These are phyloP conservation scores for Aspergillus hiratsukae DNA, from an alignment of 2,329 filamentous ascomycete species.

Conservation along the genomic window DNA sequence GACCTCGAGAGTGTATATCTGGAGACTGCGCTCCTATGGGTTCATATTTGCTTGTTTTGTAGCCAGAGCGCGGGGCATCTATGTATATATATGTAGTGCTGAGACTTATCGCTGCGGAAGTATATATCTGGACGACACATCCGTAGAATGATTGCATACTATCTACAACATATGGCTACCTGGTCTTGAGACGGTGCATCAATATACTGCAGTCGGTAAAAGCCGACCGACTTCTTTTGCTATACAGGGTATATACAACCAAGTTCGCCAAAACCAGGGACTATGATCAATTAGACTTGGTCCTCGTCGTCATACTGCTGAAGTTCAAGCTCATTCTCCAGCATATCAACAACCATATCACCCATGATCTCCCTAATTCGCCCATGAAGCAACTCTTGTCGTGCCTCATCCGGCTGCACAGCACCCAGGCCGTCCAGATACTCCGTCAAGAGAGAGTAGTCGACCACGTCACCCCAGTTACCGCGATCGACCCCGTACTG, in stretches of 20 bases:
- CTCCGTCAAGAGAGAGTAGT: slow-evolving; percentile 31
- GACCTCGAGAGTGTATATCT: neutral
- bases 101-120: neutral
- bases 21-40: neutral
- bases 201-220: neutral
- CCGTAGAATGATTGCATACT: neutral
- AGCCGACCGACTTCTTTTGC: neutral
- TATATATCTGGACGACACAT: neutral
- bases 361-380: slow-evolving; percentile 30
- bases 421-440: slow-evolving; percentile 32
- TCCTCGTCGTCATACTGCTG: slow-evolving; percentile 23
- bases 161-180: neutral
- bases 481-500: slow-evolving; percentile 40
- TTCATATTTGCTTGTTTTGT: neutral
- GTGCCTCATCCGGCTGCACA: slow-evolving; percentile 21
- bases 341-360: slow-evolving; percentile 32
- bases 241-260: neutral
- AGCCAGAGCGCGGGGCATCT: neutral
- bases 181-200: neutral
- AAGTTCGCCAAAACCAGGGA: neutral
- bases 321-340: slow-evolving; percentile 35
- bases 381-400: slow-evolving; percentile 26
- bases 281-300: slow-evolving; percentile 10
- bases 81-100: neutral
- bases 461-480: slow-evolving; percentile 37